A percentile compares a stretch with the other conserved stretches of the same genome.
These are phyloP conservation scores for Hordeum vulgare DNA, from an alignment of 176 grass and related monocot genomes.

Conservation along the genomic window DNA sequence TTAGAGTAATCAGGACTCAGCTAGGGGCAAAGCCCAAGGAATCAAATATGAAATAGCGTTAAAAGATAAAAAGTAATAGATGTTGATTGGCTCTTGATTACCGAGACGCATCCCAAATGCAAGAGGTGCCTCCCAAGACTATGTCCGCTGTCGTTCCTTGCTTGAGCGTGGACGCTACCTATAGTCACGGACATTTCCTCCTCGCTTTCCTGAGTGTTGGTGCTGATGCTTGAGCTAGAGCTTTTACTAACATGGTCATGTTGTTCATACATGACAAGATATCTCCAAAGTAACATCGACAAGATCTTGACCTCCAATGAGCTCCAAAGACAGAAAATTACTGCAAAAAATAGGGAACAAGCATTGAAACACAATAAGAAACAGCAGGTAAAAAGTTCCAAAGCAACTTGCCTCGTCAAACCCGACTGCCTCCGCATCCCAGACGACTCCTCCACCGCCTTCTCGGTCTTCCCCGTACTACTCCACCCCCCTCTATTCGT, in stretches of 20 bases:
- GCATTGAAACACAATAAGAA: neutral
- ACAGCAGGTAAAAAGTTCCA: neutral
- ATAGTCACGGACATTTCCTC: constrained; percentile 69
- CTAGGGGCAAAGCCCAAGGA: neutral
- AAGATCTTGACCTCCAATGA: constrained; percentile 1
- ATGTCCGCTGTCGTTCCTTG: constrained; percentile 49
- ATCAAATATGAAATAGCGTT: constrained; percentile 11
- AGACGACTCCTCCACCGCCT: too few species aligned
- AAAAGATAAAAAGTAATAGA: neutral
- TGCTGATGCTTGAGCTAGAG: constrained; percentile 87
- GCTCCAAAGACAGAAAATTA: neutral
- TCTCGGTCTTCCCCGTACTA: too few species aligned
- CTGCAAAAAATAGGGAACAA: neutral
- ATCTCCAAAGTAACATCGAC: constrained; percentile 34
- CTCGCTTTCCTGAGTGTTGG: constrained; percentile 65
- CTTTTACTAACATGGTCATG: constrained; percentile 66
- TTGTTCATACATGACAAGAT: constrained; percentile 68
- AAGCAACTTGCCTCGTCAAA: too few species aligned
- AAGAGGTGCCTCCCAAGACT: constrained; percentile 78
- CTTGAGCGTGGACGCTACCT: constrained; percentile 84
- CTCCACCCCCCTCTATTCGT: too few species aligned
- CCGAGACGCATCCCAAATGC: constrained; percentile 75
- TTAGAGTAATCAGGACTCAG: neutral
- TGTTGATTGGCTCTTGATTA: constrained; percentile 21
- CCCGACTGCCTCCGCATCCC: too few species aligned